Percentiles rank a stretch among this genome's conserved stretches.
These are phyloP conservation scores for Clonostachys rhizophaga DNA, from an alignment of 2,329 filamentous ascomycete species.

Conservation along the genomic window DNA sequence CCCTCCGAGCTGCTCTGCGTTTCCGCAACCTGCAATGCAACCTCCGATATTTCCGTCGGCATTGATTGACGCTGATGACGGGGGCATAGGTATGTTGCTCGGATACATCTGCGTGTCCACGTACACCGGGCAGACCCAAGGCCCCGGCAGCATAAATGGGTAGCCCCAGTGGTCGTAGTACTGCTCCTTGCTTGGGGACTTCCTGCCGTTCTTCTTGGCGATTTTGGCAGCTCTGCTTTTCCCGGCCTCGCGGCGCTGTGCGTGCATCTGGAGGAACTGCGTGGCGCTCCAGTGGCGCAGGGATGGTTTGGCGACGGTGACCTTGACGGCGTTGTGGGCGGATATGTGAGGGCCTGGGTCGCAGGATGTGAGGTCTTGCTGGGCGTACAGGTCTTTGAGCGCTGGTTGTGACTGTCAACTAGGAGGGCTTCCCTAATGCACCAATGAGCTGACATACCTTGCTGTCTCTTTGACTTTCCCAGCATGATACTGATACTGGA, in stretches of 20 bases:
- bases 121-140: not conserved
- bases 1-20: not conserved
- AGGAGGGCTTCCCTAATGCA: too few relatives aligned
- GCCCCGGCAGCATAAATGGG: not conserved
- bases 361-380: not conserved
- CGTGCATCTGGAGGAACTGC: not conserved
- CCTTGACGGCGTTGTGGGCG: not conserved
- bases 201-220: not conserved
- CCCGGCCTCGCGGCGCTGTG: not conserved
- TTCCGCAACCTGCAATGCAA: not conserved
- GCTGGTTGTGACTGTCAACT: not conserved
- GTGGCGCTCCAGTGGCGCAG: too few relatives aligned
- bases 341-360: not conserved
- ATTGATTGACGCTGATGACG: not conserved
- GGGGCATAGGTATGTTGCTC: not conserved
- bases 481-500: not conserved
- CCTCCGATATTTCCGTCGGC: not conserved
- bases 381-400: not conserved
- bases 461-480: not conserved
- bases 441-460: not conserved
- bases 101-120: not conserved
- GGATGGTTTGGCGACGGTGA: not conserved
- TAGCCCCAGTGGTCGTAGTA: not conserved
- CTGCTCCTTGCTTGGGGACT: not conserved
- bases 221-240: not conserved